Evolutionary conservation across 2,329 filamentous ascomycete genomes (phyloP), one percentile per base, ranked within the genome.

Genomic region (Colletotrichum lupini): DNA sequence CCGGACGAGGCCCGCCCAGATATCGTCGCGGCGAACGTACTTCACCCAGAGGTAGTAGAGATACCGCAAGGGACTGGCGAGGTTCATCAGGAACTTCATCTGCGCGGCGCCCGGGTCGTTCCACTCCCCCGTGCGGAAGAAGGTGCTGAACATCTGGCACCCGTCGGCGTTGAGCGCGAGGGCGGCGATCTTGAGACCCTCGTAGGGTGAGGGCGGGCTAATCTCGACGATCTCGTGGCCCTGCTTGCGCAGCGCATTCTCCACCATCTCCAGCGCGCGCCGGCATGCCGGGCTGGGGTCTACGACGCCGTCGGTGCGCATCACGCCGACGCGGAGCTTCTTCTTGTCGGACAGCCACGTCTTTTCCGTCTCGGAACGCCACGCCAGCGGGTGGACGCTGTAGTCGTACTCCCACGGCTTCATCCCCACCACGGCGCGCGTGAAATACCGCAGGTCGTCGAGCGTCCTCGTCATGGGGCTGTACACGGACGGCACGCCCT

Each of bases 381-480:
- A 98, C 3, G 89, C 86, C n/a, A 98, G 87, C 0, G 95, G 95
- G 79, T 97, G 95, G 1, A 96, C 94, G 0, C 91, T 92, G 77
- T 94, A 92, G 80, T 98, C 95, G 79, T 97, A 97, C 72, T 89
- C 92, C 95, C 95, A 98, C 0, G 95, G 94, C 82, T 94, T 86
- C 91, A 97, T 96, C 63, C 90, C 85, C 68, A 98, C 89, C 67
- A 98, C 85, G 8, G 91, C 89, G 65, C 91, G 91, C 4, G 94
- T 94, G 81, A 98, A 98, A 83, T 97, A 98, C 1, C 88, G 89
- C 74, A 98, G 84, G 79, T 98, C 95, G 75, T 92, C 89, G 72
- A 98, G 83, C 0, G 95, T 98, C 66, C 95, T 89, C 3, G 95
- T 91, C 96, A 98, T 98, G 5, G 95, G 95, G 71, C 94, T 96